phyloP scores from a whole-genome alignment of 2,329 filamentous ascomycete species.

The Neopestalotiopsis clavispora region DNA sequence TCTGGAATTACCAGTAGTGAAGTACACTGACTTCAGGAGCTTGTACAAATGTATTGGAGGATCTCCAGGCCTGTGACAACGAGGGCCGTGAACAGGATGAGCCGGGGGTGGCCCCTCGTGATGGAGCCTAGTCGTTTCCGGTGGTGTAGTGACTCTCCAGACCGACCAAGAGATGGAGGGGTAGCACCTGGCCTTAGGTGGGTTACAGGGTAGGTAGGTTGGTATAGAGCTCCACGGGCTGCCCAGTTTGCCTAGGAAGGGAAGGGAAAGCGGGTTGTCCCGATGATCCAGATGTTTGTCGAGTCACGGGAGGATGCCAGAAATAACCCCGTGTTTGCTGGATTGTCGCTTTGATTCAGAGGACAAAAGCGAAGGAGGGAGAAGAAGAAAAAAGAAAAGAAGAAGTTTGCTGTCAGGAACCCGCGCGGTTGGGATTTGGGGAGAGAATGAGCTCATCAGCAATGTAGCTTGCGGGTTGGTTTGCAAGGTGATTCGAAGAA shows the following conservation, averaged over 20 bases:
- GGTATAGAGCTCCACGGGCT: neutral
- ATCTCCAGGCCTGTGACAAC: neutral
- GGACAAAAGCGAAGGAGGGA: neutral
- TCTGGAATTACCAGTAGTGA: neutral
- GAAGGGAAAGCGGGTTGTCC: neutral
- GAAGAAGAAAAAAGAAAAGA: neutral
- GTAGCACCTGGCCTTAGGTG: slow-evolving; percentile 3
- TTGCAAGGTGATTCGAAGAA: neutral
- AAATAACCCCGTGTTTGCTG: neutral
- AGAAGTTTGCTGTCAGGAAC: neutral
- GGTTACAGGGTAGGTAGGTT: neutral
- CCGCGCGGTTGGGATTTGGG: neutral
- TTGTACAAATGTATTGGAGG: neutral
- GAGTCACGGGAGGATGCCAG: neutral
- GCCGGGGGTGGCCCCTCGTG: slow-evolving; percentile 8
- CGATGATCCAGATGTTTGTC: neutral
- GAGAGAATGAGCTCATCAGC: slow-evolving; percentile 12
- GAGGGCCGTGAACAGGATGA: neutral
- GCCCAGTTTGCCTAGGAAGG: neutral
- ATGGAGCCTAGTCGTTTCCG: neutral
- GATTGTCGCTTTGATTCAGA: neutral
- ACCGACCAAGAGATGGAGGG: slow-evolving; percentile 4
- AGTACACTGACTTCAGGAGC: neutral
- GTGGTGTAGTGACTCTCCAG: neutral
- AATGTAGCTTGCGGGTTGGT: neutral